A percentile compares a stretch with the other conserved stretches of the same genome.
These are phyloP conservation scores for Plantago coronopus DNA, from an alignment of 305 asterid species.

Conservation along the genomic window DNA sequence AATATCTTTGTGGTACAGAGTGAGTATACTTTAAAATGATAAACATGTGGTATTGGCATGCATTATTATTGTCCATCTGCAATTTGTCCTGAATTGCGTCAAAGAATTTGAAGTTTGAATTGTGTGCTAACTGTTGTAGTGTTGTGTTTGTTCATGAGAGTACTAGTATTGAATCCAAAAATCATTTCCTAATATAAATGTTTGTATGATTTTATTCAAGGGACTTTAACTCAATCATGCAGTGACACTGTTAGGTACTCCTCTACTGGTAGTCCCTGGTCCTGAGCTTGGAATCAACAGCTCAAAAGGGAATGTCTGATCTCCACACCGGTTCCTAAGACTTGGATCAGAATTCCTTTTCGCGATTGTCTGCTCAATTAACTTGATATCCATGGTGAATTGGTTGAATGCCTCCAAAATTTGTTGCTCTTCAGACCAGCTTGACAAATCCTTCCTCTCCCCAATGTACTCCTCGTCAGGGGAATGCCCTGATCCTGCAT, in stretches of 20 bases:
- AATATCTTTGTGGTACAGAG: too few relatives aligned
- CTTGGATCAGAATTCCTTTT: conserved; percentile 1
- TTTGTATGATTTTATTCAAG: too few relatives aligned
- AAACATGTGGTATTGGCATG: too few relatives aligned
- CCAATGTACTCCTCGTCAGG: conserved; percentile 92
- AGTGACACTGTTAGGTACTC: conserved; percentile 1
- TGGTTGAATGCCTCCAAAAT: neutral
- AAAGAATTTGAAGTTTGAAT: too few relatives aligned
- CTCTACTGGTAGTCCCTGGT: neutral
- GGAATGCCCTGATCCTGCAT: conserved; percentile 76
- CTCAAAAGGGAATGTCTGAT: neutral
- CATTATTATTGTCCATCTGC: too few relatives aligned
- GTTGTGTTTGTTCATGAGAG: too few relatives aligned
- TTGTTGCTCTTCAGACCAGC: conserved; percentile 65
- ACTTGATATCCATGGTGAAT: neutral
- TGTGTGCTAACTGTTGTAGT: too few relatives aligned
- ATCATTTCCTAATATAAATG: too few relatives aligned
- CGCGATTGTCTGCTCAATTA: neutral
- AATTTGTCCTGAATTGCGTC: too few relatives aligned
- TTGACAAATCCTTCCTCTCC: conserved; percentile 68
- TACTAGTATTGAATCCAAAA: too few relatives aligned
- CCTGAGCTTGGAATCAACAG: neutral
- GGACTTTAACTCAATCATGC: too few relatives aligned
- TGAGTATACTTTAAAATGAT: too few relatives aligned
- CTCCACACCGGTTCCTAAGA: neutral